phyloP scores from a whole-genome alignment of 371 early-diverging fungal genomes.

The Mucor indicus region DNA sequence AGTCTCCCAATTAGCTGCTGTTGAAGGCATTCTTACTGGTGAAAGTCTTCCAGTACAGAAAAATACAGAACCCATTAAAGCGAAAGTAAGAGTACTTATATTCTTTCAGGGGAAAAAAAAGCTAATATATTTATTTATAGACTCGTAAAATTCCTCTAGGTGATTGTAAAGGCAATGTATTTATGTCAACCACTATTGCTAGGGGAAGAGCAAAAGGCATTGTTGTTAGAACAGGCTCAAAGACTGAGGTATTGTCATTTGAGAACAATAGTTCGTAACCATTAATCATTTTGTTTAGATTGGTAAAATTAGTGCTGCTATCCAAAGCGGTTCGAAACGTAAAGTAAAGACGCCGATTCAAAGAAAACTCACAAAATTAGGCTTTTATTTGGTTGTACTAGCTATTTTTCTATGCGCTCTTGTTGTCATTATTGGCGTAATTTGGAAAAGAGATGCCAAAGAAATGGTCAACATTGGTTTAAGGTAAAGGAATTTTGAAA shows the following conservation, averaged over 20 bases:
- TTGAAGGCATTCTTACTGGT: conserved; percentile 87
- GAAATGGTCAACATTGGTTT: conserved; percentile 48
- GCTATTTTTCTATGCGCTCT: conserved; percentile 80
- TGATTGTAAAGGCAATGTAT: conserved; percentile 74
- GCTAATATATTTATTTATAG: conserved; percentile 20
- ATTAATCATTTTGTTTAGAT: conserved; percentile 40
- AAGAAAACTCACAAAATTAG: conserved; percentile 66
- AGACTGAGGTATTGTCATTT: conserved; percentile 55
- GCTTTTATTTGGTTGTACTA: conserved; percentile 67
- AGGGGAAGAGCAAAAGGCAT: conserved; percentile 70
- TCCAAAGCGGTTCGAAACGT: conserved; percentile 65
- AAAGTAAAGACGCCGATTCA: conserved; percentile 79
- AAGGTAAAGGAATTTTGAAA: conserved; percentile 21
- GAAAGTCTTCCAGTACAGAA: conserved; percentile 80
- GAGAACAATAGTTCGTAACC: no score
- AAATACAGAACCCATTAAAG: conserved; percentile 42
- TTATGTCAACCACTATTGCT: conserved; percentile 70
- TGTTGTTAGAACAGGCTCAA: conserved; percentile 75
- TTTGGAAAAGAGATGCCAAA: conserved; percentile 53
- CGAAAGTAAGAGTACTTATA: conserved; percentile 23
- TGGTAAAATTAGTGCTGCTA: conserved; percentile 87
- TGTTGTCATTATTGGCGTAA: conserved; percentile 81
- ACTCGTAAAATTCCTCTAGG: conserved; percentile 62
- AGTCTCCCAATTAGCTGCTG: conserved; percentile 76
- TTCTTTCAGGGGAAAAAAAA: neutral